Percentiles rank a stretch among this genome's conserved stretches.
phyloP scores from a whole-genome alignment of 2,329 filamentous ascomycete genomes.

The Penicillium hesseltinei region DNA sequence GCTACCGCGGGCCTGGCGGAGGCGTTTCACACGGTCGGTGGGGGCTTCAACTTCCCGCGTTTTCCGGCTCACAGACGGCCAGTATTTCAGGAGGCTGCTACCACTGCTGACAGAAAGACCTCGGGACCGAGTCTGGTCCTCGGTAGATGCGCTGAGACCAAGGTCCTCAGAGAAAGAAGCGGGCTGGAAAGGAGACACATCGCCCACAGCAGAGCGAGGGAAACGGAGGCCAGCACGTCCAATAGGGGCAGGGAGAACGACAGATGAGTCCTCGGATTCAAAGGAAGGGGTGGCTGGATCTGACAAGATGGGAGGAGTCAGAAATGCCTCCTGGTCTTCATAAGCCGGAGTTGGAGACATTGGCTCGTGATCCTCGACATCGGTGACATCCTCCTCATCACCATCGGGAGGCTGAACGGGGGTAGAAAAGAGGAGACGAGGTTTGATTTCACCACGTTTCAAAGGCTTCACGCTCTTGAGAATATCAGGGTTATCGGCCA shows the following conservation, averaged over 20 bases:
- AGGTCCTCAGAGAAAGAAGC: conserved; percentile 12
- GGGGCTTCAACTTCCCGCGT: neutral
- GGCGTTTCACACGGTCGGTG: conserved; percentile 2
- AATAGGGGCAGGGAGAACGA: neutral
- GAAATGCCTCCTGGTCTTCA: neutral
- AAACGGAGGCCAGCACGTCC: neutral
- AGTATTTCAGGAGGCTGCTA: neutral
- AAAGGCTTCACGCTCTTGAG: conserved; percentile 47
- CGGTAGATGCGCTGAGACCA: neutral
- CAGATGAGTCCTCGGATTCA: neutral
- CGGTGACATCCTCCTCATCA: conserved; percentile 53
- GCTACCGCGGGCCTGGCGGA: conserved; percentile 1
- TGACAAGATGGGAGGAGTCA: conserved; percentile 8
- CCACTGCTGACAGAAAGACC: neutral
- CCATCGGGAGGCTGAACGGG: conserved; percentile 38
- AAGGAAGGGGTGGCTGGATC: neutral
- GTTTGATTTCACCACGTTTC: conserved; percentile 58
- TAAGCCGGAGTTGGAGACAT: conserved; percentile 13
- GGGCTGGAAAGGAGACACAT: neutral
- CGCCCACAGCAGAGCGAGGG: neutral
- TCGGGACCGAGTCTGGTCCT: neutral
- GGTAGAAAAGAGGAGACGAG: conserved; percentile 57
- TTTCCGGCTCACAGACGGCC: neutral
- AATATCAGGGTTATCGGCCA: conserved; percentile 28
- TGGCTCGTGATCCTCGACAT: conserved; percentile 48